Conservation (phyloP, 2,329 filamentous ascomycete genomes). For the Aspergillus niger region DNA sequence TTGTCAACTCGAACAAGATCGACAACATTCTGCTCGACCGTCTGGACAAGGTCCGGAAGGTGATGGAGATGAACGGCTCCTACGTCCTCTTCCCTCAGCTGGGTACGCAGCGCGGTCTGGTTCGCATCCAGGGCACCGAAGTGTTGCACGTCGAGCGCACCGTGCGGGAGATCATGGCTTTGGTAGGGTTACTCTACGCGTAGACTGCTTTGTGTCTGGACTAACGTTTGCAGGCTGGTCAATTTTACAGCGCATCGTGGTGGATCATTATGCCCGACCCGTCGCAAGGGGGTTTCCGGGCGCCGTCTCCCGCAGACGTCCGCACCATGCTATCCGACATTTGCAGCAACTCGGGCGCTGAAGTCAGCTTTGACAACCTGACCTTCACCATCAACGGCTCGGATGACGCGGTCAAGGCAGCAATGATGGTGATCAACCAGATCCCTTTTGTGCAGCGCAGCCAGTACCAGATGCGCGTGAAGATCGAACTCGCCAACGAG, state of each 20-base stretch:
- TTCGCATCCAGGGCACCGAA: conserved; percentile 90
- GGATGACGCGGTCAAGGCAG: conserved; percentile 92
- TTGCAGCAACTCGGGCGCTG: conserved; percentile 92
- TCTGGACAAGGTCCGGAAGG: conserved; percentile 95
- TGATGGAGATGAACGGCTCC: conserved; percentile 93
- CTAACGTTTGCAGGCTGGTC: conserved; percentile 67
- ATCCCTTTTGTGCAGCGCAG: conserved; percentile 84
- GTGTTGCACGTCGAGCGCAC: conserved; percentile 93
- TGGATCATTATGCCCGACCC: conserved; percentile 81
- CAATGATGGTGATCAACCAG: conserved; percentile 90
- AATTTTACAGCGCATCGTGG: conserved; percentile 98
- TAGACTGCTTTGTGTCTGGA: not conserved
- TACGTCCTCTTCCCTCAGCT: conserved; percentile 90
- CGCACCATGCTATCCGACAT: conserved; percentile 92
- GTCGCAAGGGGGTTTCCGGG: conserved; percentile 59
- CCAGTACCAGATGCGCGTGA: conserved; percentile 91
- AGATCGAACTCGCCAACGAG: conserved; percentile 98
- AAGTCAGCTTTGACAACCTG: conserved; percentile 91
- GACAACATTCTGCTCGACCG: conserved; percentile 90
- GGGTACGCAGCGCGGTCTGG: conserved; percentile 78
- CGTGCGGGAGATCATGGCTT: conserved; percentile 90
- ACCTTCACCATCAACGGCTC: conserved; percentile 93
- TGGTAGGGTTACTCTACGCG: conserved; percentile 59
- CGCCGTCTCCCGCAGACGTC: conserved; percentile 68
- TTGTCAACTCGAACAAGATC: conserved; percentile 86